These are phyloP conservation scores for Cucurbita pepo DNA, from an alignment of 306 rosid genomes.

Conservation along the genomic window DNA sequence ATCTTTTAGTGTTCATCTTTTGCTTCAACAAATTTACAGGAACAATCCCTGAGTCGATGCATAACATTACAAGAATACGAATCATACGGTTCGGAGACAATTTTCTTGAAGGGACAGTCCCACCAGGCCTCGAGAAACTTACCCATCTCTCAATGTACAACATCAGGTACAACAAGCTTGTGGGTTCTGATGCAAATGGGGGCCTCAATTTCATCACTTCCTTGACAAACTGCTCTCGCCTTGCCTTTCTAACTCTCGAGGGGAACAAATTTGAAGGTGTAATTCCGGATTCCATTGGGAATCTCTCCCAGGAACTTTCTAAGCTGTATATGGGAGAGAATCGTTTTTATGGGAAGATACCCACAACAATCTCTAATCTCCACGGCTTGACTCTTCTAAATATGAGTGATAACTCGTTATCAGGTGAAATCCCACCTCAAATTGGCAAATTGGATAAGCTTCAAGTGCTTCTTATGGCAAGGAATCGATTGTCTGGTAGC, in stretches of 20 bases:
- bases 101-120: slow-evolving; percentile 37
- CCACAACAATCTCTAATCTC: slow-evolving; percentile 31
- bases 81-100: slow-evolving; percentile 31
- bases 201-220: slow-evolving; percentile 30
- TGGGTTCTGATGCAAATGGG: slow-evolving; percentile 15
- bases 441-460: slow-evolving; percentile 32
- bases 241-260: slow-evolving; percentile 30
- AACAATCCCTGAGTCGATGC: slow-evolving; percentile 47
- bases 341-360: slow-evolving; percentile 38
- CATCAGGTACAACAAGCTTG: slow-evolving; percentile 37
- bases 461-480: slow-evolving; percentile 24
- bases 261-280: slow-evolving; percentile 41
- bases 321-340: slow-evolving; percentile 47
- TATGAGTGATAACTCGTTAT: slow-evolving; percentile 34
- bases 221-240: slow-evolving; percentile 35
- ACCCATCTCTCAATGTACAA: slow-evolving; percentile 35
- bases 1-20: slow-evolving; percentile 25
- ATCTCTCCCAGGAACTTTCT: slow-evolving; percentile 38
- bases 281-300: slow-evolving; percentile 53
- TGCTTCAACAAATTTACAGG: slow-evolving; percentile 52
- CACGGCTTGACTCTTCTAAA: slow-evolving; percentile 34
- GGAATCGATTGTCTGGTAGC: slow-evolving; percentile 34
- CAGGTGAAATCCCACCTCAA: slow-evolving; percentile 46
- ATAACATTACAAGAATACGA: slow-evolving; percentile 41
- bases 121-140: slow-evolving; percentile 58